phyloP scores from a whole-genome alignment of 805 yeast genomes.

The Candida tibetensis region DNA sequence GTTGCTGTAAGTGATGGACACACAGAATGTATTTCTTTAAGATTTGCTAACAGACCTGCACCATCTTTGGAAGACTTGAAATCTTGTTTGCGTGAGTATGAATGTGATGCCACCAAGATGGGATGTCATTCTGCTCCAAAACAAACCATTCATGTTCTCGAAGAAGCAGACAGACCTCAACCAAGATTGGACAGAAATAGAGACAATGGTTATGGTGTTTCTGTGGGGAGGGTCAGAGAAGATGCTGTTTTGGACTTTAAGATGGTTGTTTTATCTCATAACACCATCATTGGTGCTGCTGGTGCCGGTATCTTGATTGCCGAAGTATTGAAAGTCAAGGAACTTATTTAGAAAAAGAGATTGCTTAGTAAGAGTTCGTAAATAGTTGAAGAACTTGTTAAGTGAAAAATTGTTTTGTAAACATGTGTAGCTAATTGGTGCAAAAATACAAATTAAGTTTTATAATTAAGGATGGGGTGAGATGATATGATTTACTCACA shows the following conservation, averaged over 20 bases:
- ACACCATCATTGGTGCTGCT: constrained; percentile 97
- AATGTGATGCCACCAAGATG: constrained; percentile 75
- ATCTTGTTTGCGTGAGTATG: constrained; percentile 64
- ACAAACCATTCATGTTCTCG: constrained; percentile 87
- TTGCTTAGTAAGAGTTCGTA: neutral
- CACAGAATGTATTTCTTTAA: constrained; percentile 88
- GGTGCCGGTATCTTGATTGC: constrained; percentile 97
- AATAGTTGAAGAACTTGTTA: neutral
- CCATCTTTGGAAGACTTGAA: constrained; percentile 84
- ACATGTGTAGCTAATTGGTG: neutral
- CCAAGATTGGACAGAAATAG: constrained; percentile 96
- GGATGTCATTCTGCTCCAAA: constrained; percentile 92
- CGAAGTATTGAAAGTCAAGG: constrained; percentile 78
- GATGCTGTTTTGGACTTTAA: constrained; percentile 92
- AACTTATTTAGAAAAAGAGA: constrained; percentile 48
- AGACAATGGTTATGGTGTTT: constrained; percentile 89
- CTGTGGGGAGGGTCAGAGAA: constrained; percentile 91
- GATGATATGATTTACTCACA: too few relatives aligned
- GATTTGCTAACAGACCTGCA: constrained; percentile 76
- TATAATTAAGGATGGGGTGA: neutral
- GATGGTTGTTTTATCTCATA: constrained; percentile 96
- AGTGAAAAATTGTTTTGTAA: too few relatives aligned
- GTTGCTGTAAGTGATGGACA: constrained; percentile 98
- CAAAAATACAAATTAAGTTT: neutral
- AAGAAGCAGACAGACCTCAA: constrained; percentile 92